Conservation (phyloP, 768 basidiomycete species). For the Termitomyces sp. region DNA sequence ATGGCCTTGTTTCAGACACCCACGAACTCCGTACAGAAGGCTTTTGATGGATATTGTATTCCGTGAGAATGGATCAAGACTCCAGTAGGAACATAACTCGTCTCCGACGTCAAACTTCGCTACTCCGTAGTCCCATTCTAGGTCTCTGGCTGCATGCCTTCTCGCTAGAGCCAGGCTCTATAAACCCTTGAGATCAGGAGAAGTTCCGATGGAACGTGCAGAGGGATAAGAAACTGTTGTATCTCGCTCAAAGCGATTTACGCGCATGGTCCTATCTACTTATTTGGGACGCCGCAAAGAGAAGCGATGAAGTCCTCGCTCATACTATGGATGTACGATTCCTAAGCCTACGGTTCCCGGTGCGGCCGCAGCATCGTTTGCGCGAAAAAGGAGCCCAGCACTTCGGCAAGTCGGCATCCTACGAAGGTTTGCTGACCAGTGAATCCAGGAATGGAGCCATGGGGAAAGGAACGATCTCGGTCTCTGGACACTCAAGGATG, state of each 20-base stretch:
- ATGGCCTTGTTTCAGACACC: not conserved
- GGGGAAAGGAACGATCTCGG: constrained; percentile 30
- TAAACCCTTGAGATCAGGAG: constrained; percentile 37
- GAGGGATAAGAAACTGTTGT: constrained; percentile 41
- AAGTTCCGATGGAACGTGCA: constrained; percentile 31
- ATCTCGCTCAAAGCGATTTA: not conserved
- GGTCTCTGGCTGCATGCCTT: constrained; percentile 34
- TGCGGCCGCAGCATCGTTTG: constrained; percentile 37
- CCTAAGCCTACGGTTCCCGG: constrained; percentile 33
- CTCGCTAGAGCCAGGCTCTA: constrained; percentile 42
- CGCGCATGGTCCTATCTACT: not conserved
- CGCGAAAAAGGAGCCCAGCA: constrained; percentile 32
- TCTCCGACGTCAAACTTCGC: too few relatives aligned
- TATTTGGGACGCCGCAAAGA: not conserved
- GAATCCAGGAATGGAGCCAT: constrained; percentile 33
- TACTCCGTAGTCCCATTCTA: constrained; percentile 6
- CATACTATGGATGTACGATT: constrained; percentile 35
- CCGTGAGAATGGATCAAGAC: too few relatives aligned
- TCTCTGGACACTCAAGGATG: constrained; percentile 12
- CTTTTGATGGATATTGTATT: too few relatives aligned
- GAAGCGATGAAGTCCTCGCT: constrained; percentile 19
- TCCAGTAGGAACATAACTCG: too few relatives aligned
- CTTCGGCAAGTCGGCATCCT: constrained; percentile 29
- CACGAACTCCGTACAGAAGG: too few relatives aligned
- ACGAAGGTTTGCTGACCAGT: constrained; percentile 26